Percentiles rank a stretch among this genome's conserved stretches.
phyloP scores from a whole-genome alignment of 2,329 filamentous ascomycete genomes.

The Sclerotinia trifoliorum region DNA sequence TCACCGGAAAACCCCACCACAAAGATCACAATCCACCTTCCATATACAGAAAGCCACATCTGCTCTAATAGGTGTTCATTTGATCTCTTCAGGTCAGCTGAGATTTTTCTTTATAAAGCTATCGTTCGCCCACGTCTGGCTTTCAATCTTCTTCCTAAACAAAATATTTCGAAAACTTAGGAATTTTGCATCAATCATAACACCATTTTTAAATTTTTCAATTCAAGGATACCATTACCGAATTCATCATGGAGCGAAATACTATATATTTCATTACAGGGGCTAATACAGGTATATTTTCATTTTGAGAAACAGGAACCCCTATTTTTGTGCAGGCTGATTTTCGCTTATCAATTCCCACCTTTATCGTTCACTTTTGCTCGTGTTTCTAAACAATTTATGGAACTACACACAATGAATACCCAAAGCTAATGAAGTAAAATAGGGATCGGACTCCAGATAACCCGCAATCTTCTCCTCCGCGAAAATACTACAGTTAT shows the following conservation, averaged over 20 bases:
- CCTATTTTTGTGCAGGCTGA: neutral
- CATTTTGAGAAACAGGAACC: neutral
- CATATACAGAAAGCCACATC: neutral
- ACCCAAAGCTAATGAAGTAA: neutral
- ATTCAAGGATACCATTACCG: neutral
- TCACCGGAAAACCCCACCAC: neutral
- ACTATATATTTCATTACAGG: constrained; percentile 36
- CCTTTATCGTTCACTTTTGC: neutral
- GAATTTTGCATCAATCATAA: neutral
- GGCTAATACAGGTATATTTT: constrained; percentile 33
- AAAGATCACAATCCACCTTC: neutral
- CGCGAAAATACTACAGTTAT: constrained; percentile 44
- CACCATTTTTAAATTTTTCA: no score
- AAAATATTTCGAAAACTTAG: neutral
- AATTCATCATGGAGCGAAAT: constrained; percentile 22
- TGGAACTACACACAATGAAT: no score
- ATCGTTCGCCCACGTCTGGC: neutral
- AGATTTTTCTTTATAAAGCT: neutral
- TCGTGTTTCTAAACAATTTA: neutral
- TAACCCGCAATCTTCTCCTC: constrained; percentile 41
- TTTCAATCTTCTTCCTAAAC: neutral
- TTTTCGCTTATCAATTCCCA: constrained; percentile 14
- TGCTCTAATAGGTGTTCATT: no score
- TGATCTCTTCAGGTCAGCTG: neutral
- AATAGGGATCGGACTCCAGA: constrained; percentile 39